Evolutionary conservation across 2,329 filamentous ascomycete genomes (phyloP).

Genomic region (Periconia digitata): DNA sequence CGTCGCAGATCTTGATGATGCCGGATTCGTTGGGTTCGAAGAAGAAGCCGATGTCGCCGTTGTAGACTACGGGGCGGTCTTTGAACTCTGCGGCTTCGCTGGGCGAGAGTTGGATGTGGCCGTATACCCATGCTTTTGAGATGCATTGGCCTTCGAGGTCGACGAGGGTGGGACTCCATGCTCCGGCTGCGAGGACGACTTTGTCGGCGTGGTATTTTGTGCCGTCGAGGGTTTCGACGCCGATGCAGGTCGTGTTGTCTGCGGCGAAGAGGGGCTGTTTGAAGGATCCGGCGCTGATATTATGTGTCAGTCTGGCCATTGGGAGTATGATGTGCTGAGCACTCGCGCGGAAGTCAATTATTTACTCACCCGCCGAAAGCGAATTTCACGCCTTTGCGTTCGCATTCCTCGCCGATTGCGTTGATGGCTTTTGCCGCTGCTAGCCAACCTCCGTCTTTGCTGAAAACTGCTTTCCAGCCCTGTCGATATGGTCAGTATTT

Average conservation of each 20-base stretch:
- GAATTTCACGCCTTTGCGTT: constrained; percentile 45
- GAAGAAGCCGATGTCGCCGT: constrained; percentile 53
- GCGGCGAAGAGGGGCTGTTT: constrained; percentile 44
- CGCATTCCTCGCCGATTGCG: constrained; percentile 46
- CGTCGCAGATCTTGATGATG: constrained; percentile 57
- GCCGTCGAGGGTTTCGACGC: constrained; percentile 47
- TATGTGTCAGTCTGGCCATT: background rate
- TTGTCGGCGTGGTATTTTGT: constrained; percentile 48
- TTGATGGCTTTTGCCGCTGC: constrained; percentile 52
- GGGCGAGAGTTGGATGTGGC: constrained; percentile 53
- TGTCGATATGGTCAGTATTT: constrained; percentile 12
- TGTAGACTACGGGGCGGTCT: constrained; percentile 58
- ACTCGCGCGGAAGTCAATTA: background rate
- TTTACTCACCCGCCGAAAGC: constrained; percentile 36
- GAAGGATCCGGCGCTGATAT: constrained; percentile 45
- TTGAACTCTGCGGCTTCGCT: constrained; percentile 53
- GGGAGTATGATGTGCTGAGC: background rate
- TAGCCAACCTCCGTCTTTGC: constrained; percentile 50
- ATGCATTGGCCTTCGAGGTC: constrained; percentile 42
- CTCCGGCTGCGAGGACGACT: constrained; percentile 47
- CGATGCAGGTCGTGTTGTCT: constrained; percentile 42
- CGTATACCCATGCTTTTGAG: constrained; percentile 60
- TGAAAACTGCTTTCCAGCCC: constrained; percentile 52
- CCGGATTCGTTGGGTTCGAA: constrained; percentile 52
- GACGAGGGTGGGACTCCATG: constrained; percentile 31